Evolutionary conservation across 2,329 filamentous ascomycete species (phyloP).

Genomic region (Colletotrichum sp.): DNA sequence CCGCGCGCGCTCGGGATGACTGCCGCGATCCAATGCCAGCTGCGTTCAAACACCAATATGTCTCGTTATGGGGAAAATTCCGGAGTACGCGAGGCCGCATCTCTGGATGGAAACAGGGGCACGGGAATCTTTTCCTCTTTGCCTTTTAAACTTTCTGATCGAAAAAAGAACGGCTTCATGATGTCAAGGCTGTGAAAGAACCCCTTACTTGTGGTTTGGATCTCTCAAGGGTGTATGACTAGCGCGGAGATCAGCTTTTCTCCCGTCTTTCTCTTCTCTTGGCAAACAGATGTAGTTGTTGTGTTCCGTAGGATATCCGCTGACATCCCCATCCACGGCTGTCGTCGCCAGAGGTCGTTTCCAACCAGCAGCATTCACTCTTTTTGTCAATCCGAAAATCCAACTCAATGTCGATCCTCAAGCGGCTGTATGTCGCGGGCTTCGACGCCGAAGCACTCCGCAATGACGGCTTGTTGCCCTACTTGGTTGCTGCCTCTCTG

Average conservation of each 20-base stretch:
- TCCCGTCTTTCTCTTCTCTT: background rate
- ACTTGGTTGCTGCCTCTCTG: background rate
- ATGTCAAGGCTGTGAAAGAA: background rate
- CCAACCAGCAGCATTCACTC: background rate
- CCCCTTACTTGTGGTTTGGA: background rate
- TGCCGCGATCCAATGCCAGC: background rate
- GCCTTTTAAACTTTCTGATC: background rate
- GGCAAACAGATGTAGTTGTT: background rate
- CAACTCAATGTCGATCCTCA: background rate
- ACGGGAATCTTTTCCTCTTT: background rate
- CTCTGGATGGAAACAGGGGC: background rate
- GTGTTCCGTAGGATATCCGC: background rate
- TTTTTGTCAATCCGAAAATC: background rate
- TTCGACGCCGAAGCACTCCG: background rate
- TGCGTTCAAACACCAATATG: background rate
- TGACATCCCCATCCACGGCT: background rate
- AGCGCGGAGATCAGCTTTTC: background rate
- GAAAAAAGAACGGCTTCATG: background rate
- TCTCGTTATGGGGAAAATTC: background rate
- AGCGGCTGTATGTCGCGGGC: background rate
- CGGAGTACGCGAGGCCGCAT: background rate
- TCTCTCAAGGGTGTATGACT: background rate
- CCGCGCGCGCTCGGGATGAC: background rate
- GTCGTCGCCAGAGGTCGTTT: background rate
- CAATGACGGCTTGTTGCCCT: background rate